phyloP scores from a whole-genome alignment of 257 asterid genomes.

The Capsicum chinense region DNA sequence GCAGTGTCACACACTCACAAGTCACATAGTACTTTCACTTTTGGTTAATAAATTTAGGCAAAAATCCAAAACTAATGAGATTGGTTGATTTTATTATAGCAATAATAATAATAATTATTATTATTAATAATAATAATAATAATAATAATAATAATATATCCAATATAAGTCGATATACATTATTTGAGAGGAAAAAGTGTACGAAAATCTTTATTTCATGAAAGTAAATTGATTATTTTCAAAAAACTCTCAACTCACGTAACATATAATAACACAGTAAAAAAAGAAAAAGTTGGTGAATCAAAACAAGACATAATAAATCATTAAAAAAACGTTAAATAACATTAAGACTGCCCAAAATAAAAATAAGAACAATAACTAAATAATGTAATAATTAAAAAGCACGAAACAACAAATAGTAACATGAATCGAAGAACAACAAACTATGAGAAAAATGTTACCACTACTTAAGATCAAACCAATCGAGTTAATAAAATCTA shows the following conservation, averaged over 20 bases:
- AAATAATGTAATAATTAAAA: neutral
- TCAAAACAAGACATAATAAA: neutral
- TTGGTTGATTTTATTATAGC: too few species aligned
- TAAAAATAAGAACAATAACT: neutral
- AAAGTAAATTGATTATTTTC: neutral
- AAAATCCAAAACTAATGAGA: neutral
- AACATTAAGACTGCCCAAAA: neutral
- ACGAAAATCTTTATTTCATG: neutral
- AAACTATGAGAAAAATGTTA: too few species aligned
- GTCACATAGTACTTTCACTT: neutral
- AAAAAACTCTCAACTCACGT: fast-evolving
- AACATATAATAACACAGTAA: neutral
- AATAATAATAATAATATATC: too few species aligned
- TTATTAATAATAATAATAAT: too few species aligned
- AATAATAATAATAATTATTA: too few species aligned
- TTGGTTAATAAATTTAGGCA: neutral
- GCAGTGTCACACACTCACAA: neutral
- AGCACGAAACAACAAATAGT: neutral
- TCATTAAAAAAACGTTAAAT: neutral
- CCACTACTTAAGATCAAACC: too few species aligned
- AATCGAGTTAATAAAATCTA: fast-evolving
- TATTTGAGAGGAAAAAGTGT: neutral
- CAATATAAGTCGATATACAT: too few species aligned
- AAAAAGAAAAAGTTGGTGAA: neutral
- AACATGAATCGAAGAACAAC: too few species aligned